phyloP scores from a whole-genome alignment of 2,329 filamentous ascomycete genomes.

The Emericellopsis atlantica region DNA sequence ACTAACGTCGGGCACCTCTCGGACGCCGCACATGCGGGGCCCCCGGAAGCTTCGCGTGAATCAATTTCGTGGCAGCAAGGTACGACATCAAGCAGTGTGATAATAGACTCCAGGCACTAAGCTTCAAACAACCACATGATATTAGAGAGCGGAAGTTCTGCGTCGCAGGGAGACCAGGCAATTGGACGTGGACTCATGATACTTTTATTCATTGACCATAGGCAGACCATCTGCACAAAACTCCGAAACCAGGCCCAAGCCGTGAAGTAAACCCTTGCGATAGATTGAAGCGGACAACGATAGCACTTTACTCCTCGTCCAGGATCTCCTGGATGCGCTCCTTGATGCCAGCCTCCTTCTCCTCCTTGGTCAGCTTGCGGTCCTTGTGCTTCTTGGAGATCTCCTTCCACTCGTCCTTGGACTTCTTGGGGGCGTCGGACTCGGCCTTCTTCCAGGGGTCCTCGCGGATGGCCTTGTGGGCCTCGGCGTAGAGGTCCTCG shows the following conservation, averaged over 20 bases:
- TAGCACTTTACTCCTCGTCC: conserved; percentile 22
- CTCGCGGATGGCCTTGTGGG: conserved; percentile 92
- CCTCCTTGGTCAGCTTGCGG: conserved; percentile 65
- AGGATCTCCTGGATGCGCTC: conserved; percentile 80
- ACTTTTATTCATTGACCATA: conserved; percentile 23
- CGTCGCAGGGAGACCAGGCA: too few relatives aligned
- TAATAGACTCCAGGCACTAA: too few relatives aligned
- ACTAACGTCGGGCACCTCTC: too few relatives aligned
- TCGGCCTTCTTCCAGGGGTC: conserved; percentile 94
- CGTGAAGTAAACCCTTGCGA: conserved; percentile 2
- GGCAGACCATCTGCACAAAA: conserved; percentile 16
- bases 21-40: too few relatives aligned
- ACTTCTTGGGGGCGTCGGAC: conserved; percentile 70
- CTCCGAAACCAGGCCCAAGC: conserved; percentile 21
- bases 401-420: conserved; percentile 92
- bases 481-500: conserved; percentile 92
- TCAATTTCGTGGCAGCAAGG: too few relatives aligned
- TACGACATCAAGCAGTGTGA: too few relatives aligned
- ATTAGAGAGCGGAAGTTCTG: too few relatives aligned
- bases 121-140: too few relatives aligned
- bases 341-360: conserved; percentile 77
- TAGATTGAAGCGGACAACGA: neutral
- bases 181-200: neutral
- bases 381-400: conserved; percentile 84
- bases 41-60: too few relatives aligned